Evolutionary conservation across 345 rosid species (phyloP).

Genomic region (Eucalyptus melliodora): DNA sequence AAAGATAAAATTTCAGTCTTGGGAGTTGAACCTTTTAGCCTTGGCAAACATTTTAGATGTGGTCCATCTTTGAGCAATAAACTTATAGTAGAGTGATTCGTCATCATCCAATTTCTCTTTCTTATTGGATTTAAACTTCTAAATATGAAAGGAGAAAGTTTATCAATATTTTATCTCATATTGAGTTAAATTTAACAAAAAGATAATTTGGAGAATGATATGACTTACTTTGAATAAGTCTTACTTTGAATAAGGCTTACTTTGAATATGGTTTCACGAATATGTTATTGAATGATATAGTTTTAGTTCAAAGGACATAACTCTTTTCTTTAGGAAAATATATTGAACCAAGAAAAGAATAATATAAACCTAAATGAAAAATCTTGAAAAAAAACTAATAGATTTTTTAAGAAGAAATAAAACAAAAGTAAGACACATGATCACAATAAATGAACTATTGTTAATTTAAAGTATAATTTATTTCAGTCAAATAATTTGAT

Average conservation of each 20-base stretch:
- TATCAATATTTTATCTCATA: too few relatives aligned
- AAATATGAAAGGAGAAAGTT: not conserved
- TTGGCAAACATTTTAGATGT: too few relatives aligned
- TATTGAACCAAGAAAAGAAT: not conserved
- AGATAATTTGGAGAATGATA: not conserved
- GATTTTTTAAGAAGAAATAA: too few relatives aligned
- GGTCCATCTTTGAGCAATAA: not conserved
- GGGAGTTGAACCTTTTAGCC: not conserved
- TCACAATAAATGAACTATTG: not conserved
- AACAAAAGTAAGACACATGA: not conserved
- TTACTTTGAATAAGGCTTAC: not conserved
- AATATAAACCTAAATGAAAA: too few relatives aligned
- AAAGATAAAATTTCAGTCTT: not conserved
- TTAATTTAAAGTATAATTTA: too few relatives aligned
- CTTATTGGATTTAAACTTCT: not conserved
- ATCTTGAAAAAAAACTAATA: too few relatives aligned
- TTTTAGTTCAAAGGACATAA: not conserved
- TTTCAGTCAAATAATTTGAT: not conserved
- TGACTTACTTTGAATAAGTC: too few relatives aligned
- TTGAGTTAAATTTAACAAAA: not conserved
- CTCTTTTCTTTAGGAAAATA: not conserved
- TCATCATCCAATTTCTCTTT: not conserved
- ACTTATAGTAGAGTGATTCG: not conserved
- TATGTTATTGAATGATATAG: not conserved
- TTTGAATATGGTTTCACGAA: not conserved